phyloP scores from a whole-genome alignment of 2,329 filamentous ascomycete species.

The Colletotrichum trifolii region DNA sequence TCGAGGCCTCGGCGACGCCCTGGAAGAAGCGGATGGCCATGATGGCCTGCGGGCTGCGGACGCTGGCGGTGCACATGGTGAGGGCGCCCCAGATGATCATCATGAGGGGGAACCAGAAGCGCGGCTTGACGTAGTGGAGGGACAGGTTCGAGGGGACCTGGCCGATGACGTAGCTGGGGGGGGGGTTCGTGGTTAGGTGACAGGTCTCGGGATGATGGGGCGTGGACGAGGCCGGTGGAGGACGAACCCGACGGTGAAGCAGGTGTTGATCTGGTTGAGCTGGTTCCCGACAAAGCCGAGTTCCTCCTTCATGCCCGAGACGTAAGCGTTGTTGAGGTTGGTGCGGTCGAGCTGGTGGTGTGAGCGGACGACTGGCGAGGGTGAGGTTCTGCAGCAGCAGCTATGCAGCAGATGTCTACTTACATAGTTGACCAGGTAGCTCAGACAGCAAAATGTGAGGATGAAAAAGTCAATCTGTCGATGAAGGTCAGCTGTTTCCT shows the following conservation, averaged over 20 bases:
- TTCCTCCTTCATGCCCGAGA: conserved; percentile 53
- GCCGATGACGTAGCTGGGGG: conserved; percentile 58
- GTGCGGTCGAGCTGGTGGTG: conserved; percentile 34
- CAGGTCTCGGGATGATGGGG: neutral
- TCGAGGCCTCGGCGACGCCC: conserved; percentile 52
- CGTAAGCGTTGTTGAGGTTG: conserved; percentile 51
- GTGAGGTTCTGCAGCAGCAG: neutral
- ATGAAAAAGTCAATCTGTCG: conserved; percentile 66
- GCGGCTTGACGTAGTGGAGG: conserved; percentile 70
- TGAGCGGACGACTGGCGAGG: neutral
- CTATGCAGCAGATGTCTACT: conserved; percentile 35
- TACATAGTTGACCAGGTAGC: conserved; percentile 66
- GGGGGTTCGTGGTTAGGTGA: neutral
- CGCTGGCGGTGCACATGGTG: conserved; percentile 70
- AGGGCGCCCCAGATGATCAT: conserved; percentile 73
- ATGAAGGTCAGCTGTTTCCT: neutral
- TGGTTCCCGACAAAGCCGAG: conserved; percentile 47
- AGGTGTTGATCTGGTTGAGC: conserved; percentile 64
- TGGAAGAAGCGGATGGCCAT: conserved; percentile 59
- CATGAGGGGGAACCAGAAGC: conserved; percentile 72
- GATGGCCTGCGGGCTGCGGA: conserved; percentile 62
- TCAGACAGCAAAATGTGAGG: conserved; percentile 71
- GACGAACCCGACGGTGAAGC: conserved; percentile 56
- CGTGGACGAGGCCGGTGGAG: neutral
- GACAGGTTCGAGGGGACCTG: conserved; percentile 72